Base-by-base conservation (phyloP, 2,329 filamentous ascomycete species). In the Aspergillus oerlinghausenensis region DNA sequence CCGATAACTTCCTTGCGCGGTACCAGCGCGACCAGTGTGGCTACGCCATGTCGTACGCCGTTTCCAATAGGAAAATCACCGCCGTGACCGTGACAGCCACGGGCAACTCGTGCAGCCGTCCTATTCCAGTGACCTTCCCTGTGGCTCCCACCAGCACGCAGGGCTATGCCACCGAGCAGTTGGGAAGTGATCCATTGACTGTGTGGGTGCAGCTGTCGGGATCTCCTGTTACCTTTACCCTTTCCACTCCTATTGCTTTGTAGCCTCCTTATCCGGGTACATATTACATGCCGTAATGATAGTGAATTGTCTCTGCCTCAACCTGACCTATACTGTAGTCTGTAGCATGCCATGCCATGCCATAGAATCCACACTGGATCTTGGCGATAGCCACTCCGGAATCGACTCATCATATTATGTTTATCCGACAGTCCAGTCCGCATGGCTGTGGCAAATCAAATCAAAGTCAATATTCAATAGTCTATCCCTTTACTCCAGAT, bases 101-200 rank as follows among this genome's bases (percentile, higher is more conserved):
- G 11, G 75, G 74, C 42, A 83, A 84, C 67, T 76, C 68, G 35
- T 86, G 83, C 70, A 67, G 67, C 43, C 78, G 75, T 0, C 72
- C 78, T 0, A 79, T 85, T 50, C 82, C 83, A 0, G 76, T 85
- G 19, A 85, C 82, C 1, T 75, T 85, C 58, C 82, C 79, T 0
- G 71, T 70, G 4, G 65, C 73, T 1, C 77, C 77, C 10, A 73
- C 76, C 19, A 73, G 71, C 45, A 77, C 74, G 0, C 74, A 75
- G 29, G 76, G 76, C 29, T 77, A 76, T 38, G 75, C 73, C 1
- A 75, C 72, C 35, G 82, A 86, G 64, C 70, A 84, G 68, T 64
- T 84, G 19, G 84, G 83, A n/a, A 76, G 65, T 45, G 81, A 83
- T 67, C 80, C 81, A 4, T 64, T 78, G 47, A 83, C 81, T 2